A percentile compares a stretch with the other conserved stretches of the same genome.
These are phyloP conservation scores for Silene conica DNA, from an alignment of 148 eudicot species.

Conservation along the genomic window DNA sequence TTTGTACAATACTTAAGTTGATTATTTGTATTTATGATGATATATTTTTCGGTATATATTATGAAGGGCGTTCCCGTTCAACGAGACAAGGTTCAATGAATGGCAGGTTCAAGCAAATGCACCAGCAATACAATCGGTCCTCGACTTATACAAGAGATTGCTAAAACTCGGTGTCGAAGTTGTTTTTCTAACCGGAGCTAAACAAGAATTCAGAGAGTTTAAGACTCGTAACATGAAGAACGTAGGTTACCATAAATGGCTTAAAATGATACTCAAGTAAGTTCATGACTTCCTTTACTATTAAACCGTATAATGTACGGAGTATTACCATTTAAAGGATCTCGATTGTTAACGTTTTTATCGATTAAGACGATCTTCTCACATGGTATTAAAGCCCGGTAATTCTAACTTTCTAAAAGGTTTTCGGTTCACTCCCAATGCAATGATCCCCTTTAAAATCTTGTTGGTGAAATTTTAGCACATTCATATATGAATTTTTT, in stretches of 20 bases:
- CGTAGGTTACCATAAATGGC: slow-evolving; percentile 43
- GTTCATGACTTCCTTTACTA: slow-evolving; percentile 1
- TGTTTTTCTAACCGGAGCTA: slow-evolving; percentile 38
- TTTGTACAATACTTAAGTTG: not conserved
- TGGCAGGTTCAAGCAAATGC: slow-evolving; percentile 28
- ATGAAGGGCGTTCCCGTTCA: slow-evolving; percentile 27
- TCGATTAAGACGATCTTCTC: too few species aligned
- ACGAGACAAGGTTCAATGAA: slow-evolving; percentile 25
- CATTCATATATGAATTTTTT: too few species aligned
- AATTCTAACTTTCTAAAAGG: too few species aligned
- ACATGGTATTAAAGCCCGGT: too few species aligned
- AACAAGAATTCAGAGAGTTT: slow-evolving; percentile 20
- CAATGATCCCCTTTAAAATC: too few species aligned
- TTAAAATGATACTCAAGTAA: slow-evolving; percentile 45
- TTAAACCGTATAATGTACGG: too few species aligned
- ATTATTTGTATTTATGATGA: not conserved
- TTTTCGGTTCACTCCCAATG: too few species aligned
- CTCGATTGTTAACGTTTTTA: too few species aligned
- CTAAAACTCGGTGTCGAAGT: slow-evolving; percentile 33
- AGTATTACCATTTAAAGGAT: too few species aligned
- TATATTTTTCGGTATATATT: too few species aligned
- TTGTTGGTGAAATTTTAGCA: too few species aligned
- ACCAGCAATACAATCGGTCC: slow-evolving; percentile 26
- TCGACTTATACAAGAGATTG: slow-evolving; percentile 29
- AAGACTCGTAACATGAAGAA: slow-evolving; percentile 36